Percentiles rank a stretch among this genome's conserved stretches.
phyloP scores from a whole-genome alignment of 129 eudicot species.

The Arctium minus region DNA sequence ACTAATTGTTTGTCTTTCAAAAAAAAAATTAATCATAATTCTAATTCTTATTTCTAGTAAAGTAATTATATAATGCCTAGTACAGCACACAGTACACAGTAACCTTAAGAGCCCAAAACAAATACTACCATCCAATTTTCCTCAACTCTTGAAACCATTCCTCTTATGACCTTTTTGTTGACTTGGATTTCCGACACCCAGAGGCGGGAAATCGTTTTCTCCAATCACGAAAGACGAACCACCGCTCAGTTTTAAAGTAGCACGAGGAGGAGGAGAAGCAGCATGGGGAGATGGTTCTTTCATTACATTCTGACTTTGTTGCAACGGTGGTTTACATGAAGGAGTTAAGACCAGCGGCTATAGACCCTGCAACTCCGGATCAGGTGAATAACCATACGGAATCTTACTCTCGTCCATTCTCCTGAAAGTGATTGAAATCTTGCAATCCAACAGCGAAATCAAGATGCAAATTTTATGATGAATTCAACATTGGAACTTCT shows the following conservation, averaged over 20 bases:
- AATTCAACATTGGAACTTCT: background rate
- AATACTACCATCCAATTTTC: background rate
- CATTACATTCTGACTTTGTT: constrained; percentile 20
- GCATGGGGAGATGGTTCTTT: background rate
- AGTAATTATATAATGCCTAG: background rate
- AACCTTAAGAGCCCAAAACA: background rate
- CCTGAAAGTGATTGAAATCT: constrained; percentile 64
- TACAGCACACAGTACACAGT: background rate
- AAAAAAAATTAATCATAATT: background rate
- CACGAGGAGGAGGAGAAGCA: background rate
- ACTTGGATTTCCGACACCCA: too few relatives aligned
- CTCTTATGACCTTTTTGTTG: too few relatives aligned
- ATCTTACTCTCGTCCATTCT: too few relatives aligned
- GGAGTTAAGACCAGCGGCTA: constrained; percentile 32
- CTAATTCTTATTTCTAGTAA: too few relatives aligned
- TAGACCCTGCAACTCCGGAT: constrained; percentile 46
- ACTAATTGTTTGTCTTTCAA: too few relatives aligned
- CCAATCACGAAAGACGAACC: too few relatives aligned
- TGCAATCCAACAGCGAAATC: constrained; percentile 18
- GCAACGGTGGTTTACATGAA: constrained; percentile 9
- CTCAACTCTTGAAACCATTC: background rate
- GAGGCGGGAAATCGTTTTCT: too few relatives aligned
- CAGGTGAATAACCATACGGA: constrained; percentile 18
- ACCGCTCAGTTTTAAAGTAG: too few relatives aligned
- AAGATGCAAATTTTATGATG: background rate